Base-by-base conservation (phyloP, 306 rosid genomes). In the Acacia confusa region DNA sequence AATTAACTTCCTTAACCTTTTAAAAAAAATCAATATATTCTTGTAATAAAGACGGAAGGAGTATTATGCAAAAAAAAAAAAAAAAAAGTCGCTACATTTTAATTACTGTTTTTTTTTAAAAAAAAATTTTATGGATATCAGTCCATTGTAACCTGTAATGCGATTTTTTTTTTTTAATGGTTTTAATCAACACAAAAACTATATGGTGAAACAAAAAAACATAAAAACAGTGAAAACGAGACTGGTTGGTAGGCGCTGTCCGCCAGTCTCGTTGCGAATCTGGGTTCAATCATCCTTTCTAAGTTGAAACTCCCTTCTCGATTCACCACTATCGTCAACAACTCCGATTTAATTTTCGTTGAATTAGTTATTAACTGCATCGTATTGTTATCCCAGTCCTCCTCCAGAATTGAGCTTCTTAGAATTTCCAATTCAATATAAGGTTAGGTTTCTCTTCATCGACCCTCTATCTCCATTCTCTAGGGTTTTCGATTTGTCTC, bases 401-500 rank as follows among this genome's bases (percentile, higher is more conserved):
- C 2, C 8, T 41, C 44, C 61, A 8, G 40, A 48, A 57, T 74
- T 40, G 38, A 68, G 76, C 61, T 41, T 17, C 72, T 67, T 13
- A 22, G 34, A 34, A 32, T 47, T 38, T 27, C 55, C 44, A 24
- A 10, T 41, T 60, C 38, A 70, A 24, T 24, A 6, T 17, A 28
- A 13, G 40, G 48, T 69, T 32, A 10, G 38, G 45, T 24, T 16
- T 44, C 34, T 24, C n/a, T 41, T 38, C 52, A 6, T 22, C 13
- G 20, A 30, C 20, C 7, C 53, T 47, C 30, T 72, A 4, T 44
- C 85, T 79, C 67, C 84, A 77, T 38, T 36, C 83, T 77, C 76
- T 90, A 83, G 91, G 92, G 85, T 84, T 88, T 72, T 19, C n/a
- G 13, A 40, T 40, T 60, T 55, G 2, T 14, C 17, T 40, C 16